These are phyloP conservation scores for Lunasporangiospora selenospora DNA, from an alignment of 192 early-diverging fungal genomes.

Conservation along the genomic window DNA sequence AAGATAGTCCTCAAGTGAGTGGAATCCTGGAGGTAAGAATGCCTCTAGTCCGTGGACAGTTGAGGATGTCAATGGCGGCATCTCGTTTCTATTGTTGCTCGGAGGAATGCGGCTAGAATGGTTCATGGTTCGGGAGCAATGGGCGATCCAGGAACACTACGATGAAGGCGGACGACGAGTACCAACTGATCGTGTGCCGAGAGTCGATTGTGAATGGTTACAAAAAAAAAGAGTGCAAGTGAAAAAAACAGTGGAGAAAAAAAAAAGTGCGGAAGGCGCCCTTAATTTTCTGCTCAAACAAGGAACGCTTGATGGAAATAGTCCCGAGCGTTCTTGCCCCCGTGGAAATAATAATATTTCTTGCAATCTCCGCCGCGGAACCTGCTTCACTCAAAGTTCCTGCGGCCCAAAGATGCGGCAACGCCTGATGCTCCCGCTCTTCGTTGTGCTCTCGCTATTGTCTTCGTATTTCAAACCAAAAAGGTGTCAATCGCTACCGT, in stretches of 20 bases:
- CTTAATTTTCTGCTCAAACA: background rate
- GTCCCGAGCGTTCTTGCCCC: background rate
- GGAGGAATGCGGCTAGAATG: background rate
- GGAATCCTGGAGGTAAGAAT: constrained; percentile 35
- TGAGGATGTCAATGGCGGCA: background rate
- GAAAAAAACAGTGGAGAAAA: no score
- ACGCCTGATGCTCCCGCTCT: no score
- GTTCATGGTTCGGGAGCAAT: no score
- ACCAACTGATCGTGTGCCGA: no score
- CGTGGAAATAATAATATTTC: background rate
- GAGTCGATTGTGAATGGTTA: background rate
- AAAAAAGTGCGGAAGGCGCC: background rate
- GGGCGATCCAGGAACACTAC: no score
- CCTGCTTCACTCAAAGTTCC: no score
- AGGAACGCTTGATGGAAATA: background rate
- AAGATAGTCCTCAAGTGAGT: constrained; percentile 27
- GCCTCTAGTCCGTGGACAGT: background rate
- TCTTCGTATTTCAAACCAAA: no score
- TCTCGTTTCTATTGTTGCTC: background rate
- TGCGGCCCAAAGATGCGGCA: no score
- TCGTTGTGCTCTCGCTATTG: no score
- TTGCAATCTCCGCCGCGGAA: no score
- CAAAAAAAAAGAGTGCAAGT: constrained; percentile 3
- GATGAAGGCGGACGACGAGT: no score
- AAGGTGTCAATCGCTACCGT: no score